These are phyloP conservation scores for Linderina pennispora DNA, from an alignment of 192 early-diverging fungal genomes.

Conservation along the genomic window DNA sequence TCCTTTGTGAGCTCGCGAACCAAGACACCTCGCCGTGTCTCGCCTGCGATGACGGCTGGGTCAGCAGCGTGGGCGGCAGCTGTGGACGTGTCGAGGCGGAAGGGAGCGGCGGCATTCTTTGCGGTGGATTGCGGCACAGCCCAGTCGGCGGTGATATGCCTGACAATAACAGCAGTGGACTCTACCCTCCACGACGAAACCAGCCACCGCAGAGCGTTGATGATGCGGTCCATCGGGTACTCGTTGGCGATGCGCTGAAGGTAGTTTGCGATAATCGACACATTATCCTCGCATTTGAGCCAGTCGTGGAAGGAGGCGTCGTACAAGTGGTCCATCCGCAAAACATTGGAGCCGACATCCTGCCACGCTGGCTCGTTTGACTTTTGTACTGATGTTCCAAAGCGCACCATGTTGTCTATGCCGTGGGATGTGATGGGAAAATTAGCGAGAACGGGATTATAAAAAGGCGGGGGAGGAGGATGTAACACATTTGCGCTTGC, in stretches of 20 bases:
- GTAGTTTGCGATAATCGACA: constrained; percentile 61
- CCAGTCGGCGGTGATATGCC: constrained; percentile 69
- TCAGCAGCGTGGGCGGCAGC: constrained; percentile 16
- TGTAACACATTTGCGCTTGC: too few relatives aligned
- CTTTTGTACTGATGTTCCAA: constrained; percentile 49
- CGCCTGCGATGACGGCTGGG: constrained; percentile 33
- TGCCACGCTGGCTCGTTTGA: constrained; percentile 51
- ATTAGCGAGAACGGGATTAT: too few relatives aligned
- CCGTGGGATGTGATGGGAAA: too few relatives aligned
- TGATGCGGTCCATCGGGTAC: constrained; percentile 65
- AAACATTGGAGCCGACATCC: constrained; percentile 66
- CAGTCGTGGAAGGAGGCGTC: constrained; percentile 72
- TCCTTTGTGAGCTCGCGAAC: constrained; percentile 49
- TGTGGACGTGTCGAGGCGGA: constrained; percentile 24
- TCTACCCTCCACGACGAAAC: constrained; percentile 67
- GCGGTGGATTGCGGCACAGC: constrained; percentile 24
- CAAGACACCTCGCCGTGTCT: constrained; percentile 42
- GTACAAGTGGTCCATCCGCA: constrained; percentile 70
- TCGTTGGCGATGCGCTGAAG: constrained; percentile 70
- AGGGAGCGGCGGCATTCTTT: constrained; percentile 29
- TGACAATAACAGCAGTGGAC: constrained; percentile 61
- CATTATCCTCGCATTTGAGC: constrained; percentile 70
- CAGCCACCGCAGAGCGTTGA: constrained; percentile 71
- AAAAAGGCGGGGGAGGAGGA: too few relatives aligned
- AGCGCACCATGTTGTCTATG: constrained; percentile 48